Evolutionary conservation across 306 rosid species (phyloP).

Genomic region (Phaseolus lunatus): DNA sequence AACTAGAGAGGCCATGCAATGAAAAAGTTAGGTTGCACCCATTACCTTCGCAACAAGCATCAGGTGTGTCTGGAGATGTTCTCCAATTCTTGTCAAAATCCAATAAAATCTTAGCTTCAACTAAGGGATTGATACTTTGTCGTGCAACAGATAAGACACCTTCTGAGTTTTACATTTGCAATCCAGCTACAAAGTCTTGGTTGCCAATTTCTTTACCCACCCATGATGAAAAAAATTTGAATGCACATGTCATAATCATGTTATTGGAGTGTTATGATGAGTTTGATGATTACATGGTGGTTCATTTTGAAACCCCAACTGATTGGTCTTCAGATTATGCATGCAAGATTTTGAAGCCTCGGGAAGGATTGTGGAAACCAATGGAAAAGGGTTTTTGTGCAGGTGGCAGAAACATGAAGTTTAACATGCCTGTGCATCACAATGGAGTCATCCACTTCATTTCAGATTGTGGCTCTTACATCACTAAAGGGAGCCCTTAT

Average conservation of each 20-base stretch:
- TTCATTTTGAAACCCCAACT: background rate
- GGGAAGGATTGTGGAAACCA: background rate
- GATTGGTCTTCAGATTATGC: background rate
- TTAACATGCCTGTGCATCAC: background rate
- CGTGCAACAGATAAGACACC: background rate
- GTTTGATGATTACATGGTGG: background rate
- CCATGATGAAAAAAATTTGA: too few relatives aligned
- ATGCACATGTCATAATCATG: background rate
- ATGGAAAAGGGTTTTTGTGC: background rate
- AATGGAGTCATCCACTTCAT: background rate
- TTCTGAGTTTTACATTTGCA: background rate
- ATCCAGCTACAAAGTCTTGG: background rate
- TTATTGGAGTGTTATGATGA: background rate
- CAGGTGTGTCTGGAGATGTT: background rate
- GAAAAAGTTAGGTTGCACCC: background rate
- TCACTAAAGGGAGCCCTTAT: background rate
- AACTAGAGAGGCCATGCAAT: background rate
- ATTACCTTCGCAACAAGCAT: background rate
- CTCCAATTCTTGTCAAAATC: background rate
- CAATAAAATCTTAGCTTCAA: background rate
- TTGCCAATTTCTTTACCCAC: background rate
- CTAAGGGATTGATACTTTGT: background rate
- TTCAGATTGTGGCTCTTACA: too few relatives aligned
- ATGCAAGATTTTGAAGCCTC: background rate
- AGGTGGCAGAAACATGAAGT: background rate